Base-by-base conservation (phyloP, 2,329 filamentous ascomycete species). In the Cyphellophora europaea region DNA sequence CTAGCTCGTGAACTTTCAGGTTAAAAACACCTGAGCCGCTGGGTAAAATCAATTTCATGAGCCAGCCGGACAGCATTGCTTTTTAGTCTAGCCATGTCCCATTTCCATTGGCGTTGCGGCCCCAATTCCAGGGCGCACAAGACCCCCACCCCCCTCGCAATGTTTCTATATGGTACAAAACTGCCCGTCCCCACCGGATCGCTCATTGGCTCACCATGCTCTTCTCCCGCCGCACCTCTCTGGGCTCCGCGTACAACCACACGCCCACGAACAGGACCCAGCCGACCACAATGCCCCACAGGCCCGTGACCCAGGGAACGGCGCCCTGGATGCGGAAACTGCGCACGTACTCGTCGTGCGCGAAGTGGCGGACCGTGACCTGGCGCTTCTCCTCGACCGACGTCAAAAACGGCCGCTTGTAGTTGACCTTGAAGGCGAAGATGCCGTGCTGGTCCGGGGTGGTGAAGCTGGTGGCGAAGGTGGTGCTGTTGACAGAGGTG, bases 401-500 rank as follows among this genome's bases (percentile, higher is more conserved):
- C 52, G 78, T 91, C 49, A 93, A 64, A 69, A 95, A 93, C 1
- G 89, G 87, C 5, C 91, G 79, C 70, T 93, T 93, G 72, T 96
- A 95, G 71, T 95, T 93, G 61, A 96, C 73, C 56, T 80, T 77
- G 73, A 98, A 96, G 66, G 93, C 93, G 73, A 96, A 98, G 63
- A 98, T 95, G 56, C 91, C 91, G 66, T 98, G 91, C 63, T 98
- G 91, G 58, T 98, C 91, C 4, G 91, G 91, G 3, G 89, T 73
- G 45, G 71, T 82, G 63, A 98, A 95, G 15, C 74, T 71, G 30
- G 74, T 71, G 44, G 72, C 71, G 67, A 80, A 98, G 42, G 82
- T 71, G 32, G 83, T 79, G 45, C 78, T 77, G 50, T 84, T 79
- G 36, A 69, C 60, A 2, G 77, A 80, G 16, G 67, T 68, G 19